Conservation (phyloP, 1,284 basidiomycete genomes). For the Afroboletus lepidellus region DNA sequence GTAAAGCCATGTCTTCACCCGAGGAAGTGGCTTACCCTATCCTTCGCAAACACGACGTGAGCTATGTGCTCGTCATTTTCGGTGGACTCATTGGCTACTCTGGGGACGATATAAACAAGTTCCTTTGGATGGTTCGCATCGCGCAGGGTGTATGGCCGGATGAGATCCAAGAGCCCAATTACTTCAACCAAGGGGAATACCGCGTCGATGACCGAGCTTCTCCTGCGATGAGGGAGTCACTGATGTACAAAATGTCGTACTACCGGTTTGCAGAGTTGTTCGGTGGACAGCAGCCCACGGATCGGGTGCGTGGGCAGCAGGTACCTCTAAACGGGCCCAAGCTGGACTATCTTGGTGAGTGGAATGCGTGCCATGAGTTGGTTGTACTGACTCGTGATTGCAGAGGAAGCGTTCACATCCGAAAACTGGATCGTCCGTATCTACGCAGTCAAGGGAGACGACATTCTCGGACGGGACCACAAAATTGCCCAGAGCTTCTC, state of each 20-base stretch:
- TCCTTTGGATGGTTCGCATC: conserved; percentile 98
- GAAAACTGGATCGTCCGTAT: conserved; percentile 99
- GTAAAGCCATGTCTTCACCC: conserved; percentile 93
- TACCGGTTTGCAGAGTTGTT: conserved; percentile 91
- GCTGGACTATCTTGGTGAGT: conserved; percentile 82
- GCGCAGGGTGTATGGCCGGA: conserved; percentile 99
- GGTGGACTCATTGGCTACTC: conserved; percentile 96
- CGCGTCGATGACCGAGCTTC: conserved; percentile 87
- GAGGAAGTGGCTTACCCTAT: conserved; percentile 98
- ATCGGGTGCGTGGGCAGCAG: conserved; percentile 83
- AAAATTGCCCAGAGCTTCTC: conserved; percentile 85
- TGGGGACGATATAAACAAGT: conserved; percentile 99
- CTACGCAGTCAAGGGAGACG: conserved; percentile 95
- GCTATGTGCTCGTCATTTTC: conserved; percentile 97
- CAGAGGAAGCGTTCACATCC: conserved; percentile 94
- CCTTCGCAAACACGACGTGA: conserved; percentile 95
- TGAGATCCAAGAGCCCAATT: conserved; percentile 92
- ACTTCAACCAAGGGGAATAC: conserved; percentile 96
- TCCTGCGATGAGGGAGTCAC: conserved; percentile 89
- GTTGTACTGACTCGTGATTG: conserved; percentile 6
- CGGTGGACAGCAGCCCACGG: conserved; percentile 69
- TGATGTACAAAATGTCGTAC: conserved; percentile 99
- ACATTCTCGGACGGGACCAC: conserved; percentile 84
- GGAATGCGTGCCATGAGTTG: neutral
- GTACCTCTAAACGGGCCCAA: conserved; percentile 78